Conservation (phyloP, 169 alveolate genomes). For the Amoebophrya sp. region DNA sequence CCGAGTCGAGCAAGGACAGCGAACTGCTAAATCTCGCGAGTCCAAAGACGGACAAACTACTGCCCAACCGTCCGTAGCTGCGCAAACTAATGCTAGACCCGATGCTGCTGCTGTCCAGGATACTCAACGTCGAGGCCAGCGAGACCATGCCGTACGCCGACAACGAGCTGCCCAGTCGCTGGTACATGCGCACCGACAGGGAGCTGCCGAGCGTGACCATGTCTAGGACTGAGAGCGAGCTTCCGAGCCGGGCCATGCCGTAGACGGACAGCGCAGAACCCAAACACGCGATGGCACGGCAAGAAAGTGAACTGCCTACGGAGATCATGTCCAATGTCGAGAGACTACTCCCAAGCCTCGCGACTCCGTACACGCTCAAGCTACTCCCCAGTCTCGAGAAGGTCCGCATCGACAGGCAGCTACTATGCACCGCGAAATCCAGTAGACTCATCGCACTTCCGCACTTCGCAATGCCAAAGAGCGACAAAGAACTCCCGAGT, state of each 20-base stretch:
- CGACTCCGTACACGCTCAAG: conserved; percentile 30
- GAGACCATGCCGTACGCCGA: neutral
- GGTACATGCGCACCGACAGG: neutral
- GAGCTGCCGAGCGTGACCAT: neutral
- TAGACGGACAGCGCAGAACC: neutral
- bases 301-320: neutral
- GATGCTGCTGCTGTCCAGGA: neutral
- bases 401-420: neutral
- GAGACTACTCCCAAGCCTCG: neutral
- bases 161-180: neutral
- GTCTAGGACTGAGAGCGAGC: neutral
- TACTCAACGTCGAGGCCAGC: neutral
- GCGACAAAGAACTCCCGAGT: neutral
- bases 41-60: conserved; percentile 7
- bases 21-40: neutral
- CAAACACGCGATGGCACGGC: neutral
- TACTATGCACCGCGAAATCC: neutral
- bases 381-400: conserved; percentile 23
- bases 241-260: neutral
- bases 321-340: conserved; percentile 11
- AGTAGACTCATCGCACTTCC: neutral
- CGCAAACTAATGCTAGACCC: neutral
- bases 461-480: neutral
- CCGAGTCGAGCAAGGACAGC: neutral
- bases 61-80: conserved; percentile 18